Evolutionary conservation across 441 rosid genomes (phyloP), one percentile per base, ranked within the genome.

Genomic region (Erysimum pusillum): DNA sequence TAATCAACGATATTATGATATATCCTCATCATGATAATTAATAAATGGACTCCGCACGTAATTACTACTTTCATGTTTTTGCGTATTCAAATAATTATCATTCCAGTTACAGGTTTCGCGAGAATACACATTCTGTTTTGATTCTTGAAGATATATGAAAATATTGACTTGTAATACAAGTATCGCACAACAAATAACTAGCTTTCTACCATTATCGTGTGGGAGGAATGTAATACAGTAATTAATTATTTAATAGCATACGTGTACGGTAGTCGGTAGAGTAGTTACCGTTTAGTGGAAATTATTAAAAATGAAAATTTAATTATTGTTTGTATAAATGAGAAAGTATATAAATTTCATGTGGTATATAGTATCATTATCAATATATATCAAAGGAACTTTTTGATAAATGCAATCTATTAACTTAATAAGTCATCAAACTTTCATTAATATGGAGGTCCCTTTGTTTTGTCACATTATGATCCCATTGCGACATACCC

Each of bases 401-500:
- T 3, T 25, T 28, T 4, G 28, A 25, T 25, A 9, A 69, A 56
- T 15, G 32, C 56, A 44, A 42, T 12, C 2, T 17, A 44, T 35
- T 36, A 31, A 9, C 31, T 45, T 25, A 25, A 25, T 25, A 25
- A 25, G 28, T 25, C 22, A 20, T 42, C 14, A 35, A 41, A 52
- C 18, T 44, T 64, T 64, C 48, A 64, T 54, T 20, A 53, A 42
- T 65, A 56, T 35, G 38, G n/a, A 2, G 34, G 51, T 49, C 46
- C n/a, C 20, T 63, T 54, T 32, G 67, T 62, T 68, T 25, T 49
- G 34, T 49, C 67, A 45, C 20, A 18, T 41, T 39, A 14, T 34
- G 52, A 69, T 42, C 39, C 17, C 34, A 54, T 9, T 17, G 68
- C 42, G 62, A 59, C 44, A 67, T 35, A 75, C 52, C 42, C 73